A percentile compares a stretch with the other conserved stretches of the same genome.
These are phyloP conservation scores for Laguncularia racemosa DNA, from an alignment of 345 rosid species.

Conservation along the genomic window DNA sequence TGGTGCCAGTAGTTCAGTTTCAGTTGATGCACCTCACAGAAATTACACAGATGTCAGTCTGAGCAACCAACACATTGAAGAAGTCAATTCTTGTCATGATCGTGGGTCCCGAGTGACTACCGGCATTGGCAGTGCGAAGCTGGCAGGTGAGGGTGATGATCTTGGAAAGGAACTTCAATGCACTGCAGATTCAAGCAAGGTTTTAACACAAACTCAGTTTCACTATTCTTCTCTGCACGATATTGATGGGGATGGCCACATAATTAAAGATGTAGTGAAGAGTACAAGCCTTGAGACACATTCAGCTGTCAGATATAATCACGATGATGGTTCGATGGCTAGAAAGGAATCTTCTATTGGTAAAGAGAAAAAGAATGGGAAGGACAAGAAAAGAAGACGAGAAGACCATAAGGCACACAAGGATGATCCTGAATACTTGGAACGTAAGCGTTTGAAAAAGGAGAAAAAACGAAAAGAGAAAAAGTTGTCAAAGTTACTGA, in stretches of 20 bases:
- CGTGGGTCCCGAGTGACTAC: slow-evolving; percentile 84
- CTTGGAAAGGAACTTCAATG: slow-evolving; percentile 87
- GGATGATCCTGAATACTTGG: slow-evolving; percentile 58
- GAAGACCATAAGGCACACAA: slow-evolving; percentile 27
- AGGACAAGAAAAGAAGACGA: slow-evolving; percentile 61
- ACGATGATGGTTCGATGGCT: slow-evolving; percentile 24
- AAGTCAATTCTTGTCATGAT: slow-evolving; percentile 83
- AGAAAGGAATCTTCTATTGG: slow-evolving; percentile 12
- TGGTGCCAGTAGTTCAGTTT: slow-evolving; percentile 70
- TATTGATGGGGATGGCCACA: slow-evolving; percentile 33
- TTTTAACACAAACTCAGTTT: slow-evolving; percentile 28
- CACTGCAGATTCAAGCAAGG: slow-evolving; percentile 86
- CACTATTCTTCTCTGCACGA: slow-evolving; percentile 33
- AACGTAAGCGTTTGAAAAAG: slow-evolving; percentile 73
- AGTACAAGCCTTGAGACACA: slow-evolving; percentile 61
- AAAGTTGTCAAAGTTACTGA: slow-evolving; percentile 56
- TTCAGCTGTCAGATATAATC: slow-evolving; percentile 27
- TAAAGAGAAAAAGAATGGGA: slow-evolving; percentile 40
- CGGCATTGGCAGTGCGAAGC: slow-evolving; percentile 88
- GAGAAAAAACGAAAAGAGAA: slow-evolving; percentile 82
- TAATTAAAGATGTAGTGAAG: slow-evolving; percentile 44
- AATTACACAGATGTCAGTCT: slow-evolving; percentile 57
- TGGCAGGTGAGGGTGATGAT: slow-evolving; percentile 55
- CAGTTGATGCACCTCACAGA: slow-evolving; percentile 92
- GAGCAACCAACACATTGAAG: slow-evolving; percentile 73